These are phyloP conservation scores for Glonium stellatum DNA, from an alignment of 495 filamentous ascomycete species.

Conservation along the genomic window DNA sequence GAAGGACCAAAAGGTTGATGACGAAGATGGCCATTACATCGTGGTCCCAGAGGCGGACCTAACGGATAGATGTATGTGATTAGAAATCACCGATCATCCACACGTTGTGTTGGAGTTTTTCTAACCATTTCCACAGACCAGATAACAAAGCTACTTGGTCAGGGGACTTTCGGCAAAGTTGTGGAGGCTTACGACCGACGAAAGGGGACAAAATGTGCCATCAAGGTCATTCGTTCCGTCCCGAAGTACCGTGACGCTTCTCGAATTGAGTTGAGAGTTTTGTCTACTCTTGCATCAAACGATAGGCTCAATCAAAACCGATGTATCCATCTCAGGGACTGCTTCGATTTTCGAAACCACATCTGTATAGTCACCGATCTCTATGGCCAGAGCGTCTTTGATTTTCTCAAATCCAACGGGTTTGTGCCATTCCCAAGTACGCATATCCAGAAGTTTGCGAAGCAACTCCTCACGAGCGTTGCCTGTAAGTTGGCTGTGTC, in stretches of 20 bases:
- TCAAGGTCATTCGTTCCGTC: constrained; percentile 96
- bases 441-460: constrained; percentile 93
- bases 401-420: constrained; percentile 89
- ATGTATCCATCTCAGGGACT: constrained; percentile 94
- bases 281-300: constrained; percentile 83
- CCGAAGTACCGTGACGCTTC: constrained; percentile 97
- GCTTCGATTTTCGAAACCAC: constrained; percentile 95
- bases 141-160: constrained; percentile 80
- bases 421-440: constrained; percentile 99
- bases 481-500: constrained; percentile 64
- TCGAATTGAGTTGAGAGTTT: constrained; percentile 88
- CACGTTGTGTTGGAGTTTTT: background rate
- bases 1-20: constrained; percentile 64
- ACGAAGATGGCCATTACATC: constrained; percentile 95
- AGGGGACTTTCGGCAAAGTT: constrained; percentile 97
- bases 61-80: constrained; percentile 77
- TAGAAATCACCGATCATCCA: background rate
- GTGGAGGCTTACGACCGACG: constrained; percentile 81
- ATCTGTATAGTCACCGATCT: constrained; percentile 99
- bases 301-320: constrained; percentile 89
- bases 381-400: constrained; percentile 93
- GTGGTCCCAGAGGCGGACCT: constrained; percentile 74
- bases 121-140: constrained; percentile 52
- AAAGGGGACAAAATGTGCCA: constrained; percentile 70
- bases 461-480: constrained; percentile 94